Evolutionary conservation across 345 rosid species (phyloP).

Genomic region (Cardamine resedifolia): DNA sequence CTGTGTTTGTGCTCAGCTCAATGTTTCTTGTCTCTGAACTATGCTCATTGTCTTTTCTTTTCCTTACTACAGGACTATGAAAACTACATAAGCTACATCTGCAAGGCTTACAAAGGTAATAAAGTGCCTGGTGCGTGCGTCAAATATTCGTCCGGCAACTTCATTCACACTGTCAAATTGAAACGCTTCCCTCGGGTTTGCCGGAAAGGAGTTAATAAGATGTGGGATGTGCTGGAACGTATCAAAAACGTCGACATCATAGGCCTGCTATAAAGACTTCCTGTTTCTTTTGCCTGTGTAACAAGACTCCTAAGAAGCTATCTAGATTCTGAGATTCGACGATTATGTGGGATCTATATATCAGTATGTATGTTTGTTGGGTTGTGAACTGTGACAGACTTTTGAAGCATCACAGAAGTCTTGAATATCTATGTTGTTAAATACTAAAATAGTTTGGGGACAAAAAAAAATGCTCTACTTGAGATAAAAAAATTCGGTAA

Average conservation of each 20-base stretch:
- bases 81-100: slow-evolving; percentile 71
- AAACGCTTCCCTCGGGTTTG: slow-evolving; percentile 41
- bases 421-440: neutral
- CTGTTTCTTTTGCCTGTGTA: neutral
- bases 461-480: neutral
- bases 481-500: neutral
- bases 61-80: slow-evolving; percentile 61
- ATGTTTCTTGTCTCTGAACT: slow-evolving; percentile 6
- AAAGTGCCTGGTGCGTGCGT: slow-evolving; percentile 54
- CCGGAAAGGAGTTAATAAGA: slow-evolving; percentile 36
- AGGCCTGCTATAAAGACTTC: slow-evolving; percentile 21
- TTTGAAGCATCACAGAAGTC: neutral
- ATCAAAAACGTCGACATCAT: slow-evolving; percentile 15
- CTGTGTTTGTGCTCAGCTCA: neutral
- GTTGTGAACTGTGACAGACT: slow-evolving; percentile 1
- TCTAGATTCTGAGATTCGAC: neutral
- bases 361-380: slow-evolving; percentile 12
- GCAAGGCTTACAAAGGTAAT: slow-evolving; percentile 67
- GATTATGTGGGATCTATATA: neutral
- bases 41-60: neutral
- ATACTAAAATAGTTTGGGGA: neutral
- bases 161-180: slow-evolving; percentile 21
- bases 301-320: neutral
- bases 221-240: slow-evolving; percentile 25
- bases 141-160: slow-evolving; percentile 27